Evolutionary conservation across 345 rosid species (phyloP), one percentile per base, ranked within the genome.

Genomic region (Trapa incisa): DNA sequence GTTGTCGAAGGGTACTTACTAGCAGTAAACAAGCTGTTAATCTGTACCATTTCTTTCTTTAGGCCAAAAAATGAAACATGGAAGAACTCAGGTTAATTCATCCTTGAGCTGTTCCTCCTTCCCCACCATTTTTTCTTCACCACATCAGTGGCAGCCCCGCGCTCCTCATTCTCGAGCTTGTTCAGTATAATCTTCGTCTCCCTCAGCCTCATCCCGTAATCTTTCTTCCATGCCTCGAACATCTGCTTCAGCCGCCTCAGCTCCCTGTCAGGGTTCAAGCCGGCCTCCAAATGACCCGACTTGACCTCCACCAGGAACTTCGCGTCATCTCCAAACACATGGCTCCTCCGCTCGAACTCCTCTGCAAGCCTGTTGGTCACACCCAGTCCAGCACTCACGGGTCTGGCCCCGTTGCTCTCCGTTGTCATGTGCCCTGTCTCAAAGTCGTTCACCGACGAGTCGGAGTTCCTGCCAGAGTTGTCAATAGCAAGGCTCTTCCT

Each of bases 151-250:
- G 86, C 85, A 63, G 88, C 63, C 37, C 38, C 38, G 1, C 63
- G 87, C 78, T 87, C 96, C 72, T 91, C 96, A 12, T 57, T 89
- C 64, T 96, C 96, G 0, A 95, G 96, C 76, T 95, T 95, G 69
- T 87, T 81, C 80, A 95, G 74, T 15, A 89, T 81, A 75, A 89
- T 82, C 74, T 89, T 95, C 0, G 97, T 91, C 76, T 95, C 97
- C 22, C 97, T 73, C 73, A 95, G 71, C 67, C 99, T 86, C 61
- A 71, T 45, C 39, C 91, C 89, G 1, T 91, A 94, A 74, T 94
- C 99, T 75, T 91, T 94, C 82, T 94, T 94, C 99, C 99, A 94
- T 22, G 87, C 81, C 76, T 94, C 99, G 63, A 94, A 94, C 91
- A 91, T 87, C 79, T 91, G 93, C 75, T 91, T 94, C 78, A 94